Evolutionary conservation across 371 early-diverging fungal species (phyloP), one percentile per base, ranked within the genome.

Genomic region (Mucor lusitanicus): DNA sequence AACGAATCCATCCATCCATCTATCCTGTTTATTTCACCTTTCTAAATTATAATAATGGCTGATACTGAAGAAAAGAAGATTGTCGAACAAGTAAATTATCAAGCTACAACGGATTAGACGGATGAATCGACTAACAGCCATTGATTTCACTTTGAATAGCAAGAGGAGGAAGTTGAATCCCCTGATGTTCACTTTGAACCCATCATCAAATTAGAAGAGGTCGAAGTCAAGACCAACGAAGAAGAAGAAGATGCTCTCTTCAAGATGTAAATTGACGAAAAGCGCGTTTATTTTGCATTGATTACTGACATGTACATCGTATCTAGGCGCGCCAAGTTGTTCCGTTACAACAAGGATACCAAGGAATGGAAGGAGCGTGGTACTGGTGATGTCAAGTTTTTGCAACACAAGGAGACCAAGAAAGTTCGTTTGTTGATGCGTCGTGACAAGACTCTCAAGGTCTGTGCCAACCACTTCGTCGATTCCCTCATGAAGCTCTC

Each of bases 281-380:
- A 11, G 13, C 53, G 53, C 53, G 53, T 25, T 0, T 17, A 40
- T 40, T 40, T 40, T 6, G 0, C 40, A 17, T 3, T 4, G 30
- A 50, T 28, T 5, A 53, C 28, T 12, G 1, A 28, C 9, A n/a
- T 50, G 11, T 56, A 39, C 13, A 30, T 33, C 30, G 12, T 35
- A 40, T 46, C 21, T 81, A 97, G 97, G 93, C 95, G 99, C 59
- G 94, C 97, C 72, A 97, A 97, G 89, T 90, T 98, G 60, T 98
- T 96, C 95, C 94, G 98, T 74, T 97, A 92, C 80, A 94, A 94
- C 77, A 91, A 93, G 76, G 88, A 85, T 40, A 75, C 74, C 67
- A 91, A 88, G 64, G 98, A 97, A 80, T 98, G 99, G 99, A 98
- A 98, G 88, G 99, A 98, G 85, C 95, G 99, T 69, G 98, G 99